phyloP scores from a whole-genome alignment of 305 asterid genomes.

The Fraxinus sp. region DNA sequence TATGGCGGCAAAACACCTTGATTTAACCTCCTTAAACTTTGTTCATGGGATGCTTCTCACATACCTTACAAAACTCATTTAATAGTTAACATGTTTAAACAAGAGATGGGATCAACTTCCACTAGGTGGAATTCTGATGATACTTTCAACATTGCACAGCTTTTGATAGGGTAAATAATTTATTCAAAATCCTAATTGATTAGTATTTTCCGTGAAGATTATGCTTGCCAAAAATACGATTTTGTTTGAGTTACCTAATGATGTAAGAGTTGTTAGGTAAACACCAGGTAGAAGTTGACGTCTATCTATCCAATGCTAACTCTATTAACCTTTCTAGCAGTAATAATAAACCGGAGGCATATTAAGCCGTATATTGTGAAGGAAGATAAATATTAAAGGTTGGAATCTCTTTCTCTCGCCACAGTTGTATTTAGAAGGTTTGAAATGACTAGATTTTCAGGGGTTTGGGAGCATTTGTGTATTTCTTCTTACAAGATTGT shows the following conservation, averaged over 20 bases:
- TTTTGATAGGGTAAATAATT: neutral
- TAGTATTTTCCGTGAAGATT: neutral
- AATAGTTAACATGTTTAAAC: neutral
- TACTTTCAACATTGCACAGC: neutral
- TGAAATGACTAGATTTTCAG: slow-evolving; percentile 15
- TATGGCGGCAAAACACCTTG: neutral
- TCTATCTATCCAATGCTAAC: slow-evolving; percentile 5
- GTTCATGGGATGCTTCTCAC: neutral
- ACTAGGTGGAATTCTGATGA: neutral
- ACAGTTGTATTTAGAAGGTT: slow-evolving; percentile 6
- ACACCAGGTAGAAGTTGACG: neutral
- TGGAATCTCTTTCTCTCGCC: slow-evolving; percentile 5
- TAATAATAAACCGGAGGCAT: slow-evolving; percentile 10
- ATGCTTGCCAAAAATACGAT: neutral
- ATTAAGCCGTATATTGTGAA: slow-evolving; percentile 2
- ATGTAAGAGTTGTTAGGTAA: neutral
- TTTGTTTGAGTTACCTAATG: neutral
- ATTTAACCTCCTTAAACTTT: neutral
- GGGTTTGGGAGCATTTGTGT: neutral
- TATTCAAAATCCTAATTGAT: neutral
- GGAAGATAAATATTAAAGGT: slow-evolving; percentile 16
- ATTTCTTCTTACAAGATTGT: neutral
- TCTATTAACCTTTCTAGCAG: neutral
- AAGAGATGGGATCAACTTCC: neutral
- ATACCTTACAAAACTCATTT: neutral